Evolutionary conservation across 148 eudicot species (phyloP), one percentile per base, ranked within the genome.

Genomic region (Vaccinium myrtillus): DNA sequence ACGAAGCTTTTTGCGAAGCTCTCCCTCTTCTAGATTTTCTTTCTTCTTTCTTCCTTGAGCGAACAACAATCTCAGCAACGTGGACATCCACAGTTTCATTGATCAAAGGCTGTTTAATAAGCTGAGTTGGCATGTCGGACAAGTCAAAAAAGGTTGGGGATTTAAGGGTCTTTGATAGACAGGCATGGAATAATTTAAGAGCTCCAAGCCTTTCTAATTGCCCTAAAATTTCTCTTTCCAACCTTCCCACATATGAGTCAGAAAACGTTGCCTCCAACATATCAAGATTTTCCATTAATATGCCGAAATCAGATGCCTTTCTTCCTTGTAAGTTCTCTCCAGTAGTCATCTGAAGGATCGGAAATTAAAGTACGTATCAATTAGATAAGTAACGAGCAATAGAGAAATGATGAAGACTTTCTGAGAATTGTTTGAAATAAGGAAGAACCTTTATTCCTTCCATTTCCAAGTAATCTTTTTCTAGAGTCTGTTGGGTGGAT

Each of bases 191-290:
- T 56, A 94, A 84, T 39, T 87, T 87, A 49, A 94, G 89, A 83
- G 94, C 98, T 77, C 98, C 98, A 80, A 95, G 90, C 81, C 94
- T 90, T 85, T 90, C 95, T 87, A 95, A 81, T 75, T 92, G 98
- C 50, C 82, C 79, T 81, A 95, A 82, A 83, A 95, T 95, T 86
- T 93, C 95, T 65, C 86, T 88, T 89, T 94, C 97, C 81, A 95
- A 87, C 85, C 86, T 91, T 82, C 77, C 80, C 69, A 85, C 82
- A 54, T 93, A 90, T 36, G 94, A 89, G 87, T 91, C 91, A 56
- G 92, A 85, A 82, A 93, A 90, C 58, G 82, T 90, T 63, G 90
- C 82, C 86, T 95, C 98, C 86, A 95, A 87, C 81, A 80, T 81
- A 77, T 86, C 86, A 56, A 95, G 89, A 85, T 90, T 93, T 87